phyloP scores from a whole-genome alignment of 768 basidiomycete genomes.

The Macrolepiota albuminosa region DNA sequence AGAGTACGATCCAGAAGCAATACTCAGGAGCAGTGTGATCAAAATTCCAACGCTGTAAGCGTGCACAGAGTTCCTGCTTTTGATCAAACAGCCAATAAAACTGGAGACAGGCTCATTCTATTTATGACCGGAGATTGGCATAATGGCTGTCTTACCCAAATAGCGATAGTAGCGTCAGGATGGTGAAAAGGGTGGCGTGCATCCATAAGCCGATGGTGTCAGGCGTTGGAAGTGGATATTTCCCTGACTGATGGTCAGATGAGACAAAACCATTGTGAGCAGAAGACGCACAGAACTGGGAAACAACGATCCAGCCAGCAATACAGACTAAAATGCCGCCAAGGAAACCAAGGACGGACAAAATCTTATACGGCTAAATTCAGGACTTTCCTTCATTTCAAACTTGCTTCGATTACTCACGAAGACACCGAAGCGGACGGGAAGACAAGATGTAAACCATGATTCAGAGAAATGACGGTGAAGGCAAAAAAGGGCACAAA shows the following conservation, averaged over 20 bases:
- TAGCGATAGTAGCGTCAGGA: conserved; percentile 42
- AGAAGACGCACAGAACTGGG: conserved; percentile 34
- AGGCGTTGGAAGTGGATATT: conserved; percentile 28
- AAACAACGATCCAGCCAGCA: conserved; percentile 42
- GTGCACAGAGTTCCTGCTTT: conserved; percentile 35
- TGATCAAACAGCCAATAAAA: conserved; percentile 42
- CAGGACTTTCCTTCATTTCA: neutral
- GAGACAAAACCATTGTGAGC: neutral
- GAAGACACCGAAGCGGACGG: conserved; percentile 60
- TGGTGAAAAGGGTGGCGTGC: conserved; percentile 40
- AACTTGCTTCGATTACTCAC: conserved; percentile 24
- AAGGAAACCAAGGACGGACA: conserved; percentile 38
- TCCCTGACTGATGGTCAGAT: conserved; percentile 16
- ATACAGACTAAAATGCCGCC: conserved; percentile 41
- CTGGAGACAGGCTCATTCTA: conserved; percentile 10
- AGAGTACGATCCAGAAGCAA: conserved; percentile 43
- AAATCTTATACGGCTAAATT: conserved; percentile 21
- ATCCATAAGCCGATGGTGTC: conserved; percentile 43
- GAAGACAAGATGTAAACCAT: conserved; percentile 56
- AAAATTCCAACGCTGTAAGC: conserved; percentile 39
- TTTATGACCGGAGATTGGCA: neutral
- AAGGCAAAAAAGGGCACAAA: conserved; percentile 10
- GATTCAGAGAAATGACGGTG: conserved; percentile 21
- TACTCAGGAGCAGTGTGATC: conserved; percentile 40
- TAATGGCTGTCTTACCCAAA: conserved; percentile 39